phyloP scores from a whole-genome alignment of 805 yeast genomes.

The Phaffomyces thermotolerans region DNA sequence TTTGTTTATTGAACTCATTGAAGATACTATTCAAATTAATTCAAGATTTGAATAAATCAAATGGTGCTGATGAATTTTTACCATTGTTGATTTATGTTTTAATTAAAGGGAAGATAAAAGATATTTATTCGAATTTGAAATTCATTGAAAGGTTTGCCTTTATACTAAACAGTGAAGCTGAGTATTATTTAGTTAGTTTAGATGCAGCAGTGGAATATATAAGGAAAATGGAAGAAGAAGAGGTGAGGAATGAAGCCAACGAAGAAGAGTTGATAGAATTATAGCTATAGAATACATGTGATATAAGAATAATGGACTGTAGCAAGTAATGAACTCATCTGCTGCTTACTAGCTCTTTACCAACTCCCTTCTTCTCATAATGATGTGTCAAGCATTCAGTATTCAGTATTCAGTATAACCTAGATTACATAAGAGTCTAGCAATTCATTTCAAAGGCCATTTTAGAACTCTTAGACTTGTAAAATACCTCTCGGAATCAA shows the following conservation, averaged over 20 bases:
- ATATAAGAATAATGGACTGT: no score
- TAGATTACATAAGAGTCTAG: not conserved
- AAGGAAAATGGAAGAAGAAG: conserved; percentile 36
- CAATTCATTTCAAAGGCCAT: not conserved
- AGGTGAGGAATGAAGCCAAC: not conserved
- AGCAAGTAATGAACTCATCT: no score
- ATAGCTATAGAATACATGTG: not conserved
- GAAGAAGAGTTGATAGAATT: not conserved
- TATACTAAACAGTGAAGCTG: conserved; percentile 77
- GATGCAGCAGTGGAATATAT: conserved; percentile 85
- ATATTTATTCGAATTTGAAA: conserved; percentile 68
- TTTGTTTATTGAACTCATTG: conserved; percentile 85
- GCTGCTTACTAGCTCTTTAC: no score
- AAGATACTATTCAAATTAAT: conserved; percentile 86
- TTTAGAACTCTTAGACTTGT: not conserved
- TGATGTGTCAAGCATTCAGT: no score
- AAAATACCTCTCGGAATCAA: not conserved
- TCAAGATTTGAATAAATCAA: conserved; percentile 52
- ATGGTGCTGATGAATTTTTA: conserved; percentile 91
- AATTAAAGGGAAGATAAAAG: conserved; percentile 55
- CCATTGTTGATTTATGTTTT: conserved; percentile 81
- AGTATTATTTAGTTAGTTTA: conserved; percentile 84
- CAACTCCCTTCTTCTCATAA: no score
- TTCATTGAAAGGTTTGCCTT: conserved; percentile 83
- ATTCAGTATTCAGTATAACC: no score